Percentiles rank a stretch among this genome's conserved stretches.
phyloP scores from a whole-genome alignment of 345 rosid species.

The Citrus unshiu region DNA sequence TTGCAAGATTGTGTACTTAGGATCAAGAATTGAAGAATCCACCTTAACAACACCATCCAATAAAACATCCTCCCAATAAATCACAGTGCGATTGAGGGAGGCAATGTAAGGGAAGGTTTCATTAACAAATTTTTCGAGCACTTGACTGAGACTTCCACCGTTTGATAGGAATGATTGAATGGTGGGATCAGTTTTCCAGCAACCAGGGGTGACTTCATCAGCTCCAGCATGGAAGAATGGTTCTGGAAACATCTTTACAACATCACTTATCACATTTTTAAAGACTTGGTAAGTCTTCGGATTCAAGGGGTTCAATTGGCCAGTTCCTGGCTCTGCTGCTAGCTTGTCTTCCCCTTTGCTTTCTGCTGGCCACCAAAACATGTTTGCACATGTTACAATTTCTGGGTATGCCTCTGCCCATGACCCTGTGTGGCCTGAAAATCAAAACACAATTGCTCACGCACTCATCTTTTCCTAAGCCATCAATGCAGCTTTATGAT shows the following conservation, averaged over 20 bases:
- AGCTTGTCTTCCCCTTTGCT: conserved; percentile 50
- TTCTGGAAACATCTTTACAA: conserved; percentile 55
- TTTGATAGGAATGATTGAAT: conserved; percentile 54
- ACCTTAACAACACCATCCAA: conserved; percentile 50
- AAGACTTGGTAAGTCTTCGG: conserved; percentile 72
- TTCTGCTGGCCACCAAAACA: conserved; percentile 83
- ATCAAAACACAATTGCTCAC: not conserved
- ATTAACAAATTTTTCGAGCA: conserved; percentile 59
- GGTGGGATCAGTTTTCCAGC: conserved; percentile 70
- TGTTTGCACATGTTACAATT: conserved; percentile 72
- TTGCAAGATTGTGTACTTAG: conserved; percentile 62
- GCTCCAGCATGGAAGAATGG: conserved; percentile 71
- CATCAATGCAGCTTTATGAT: not conserved
- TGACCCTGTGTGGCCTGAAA: not conserved
- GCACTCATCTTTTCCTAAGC: not conserved
- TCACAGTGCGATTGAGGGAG: conserved; percentile 68
- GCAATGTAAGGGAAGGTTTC: conserved; percentile 56
- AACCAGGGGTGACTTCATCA: conserved; percentile 74
- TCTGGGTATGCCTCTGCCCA: conserved; percentile 90
- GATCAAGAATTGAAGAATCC: conserved; percentile 45
- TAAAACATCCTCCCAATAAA: conserved; percentile 85
- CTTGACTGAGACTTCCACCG: conserved; percentile 63
- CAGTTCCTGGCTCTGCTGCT: conserved; percentile 83
- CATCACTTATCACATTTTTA: conserved; percentile 53
- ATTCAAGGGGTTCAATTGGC: conserved; percentile 78